A percentile compares a stretch with the other conserved stretches of the same genome.
Conservation (phyloP, 129 eudicot genomes). For the Flaveria ramosissima region DNA sequence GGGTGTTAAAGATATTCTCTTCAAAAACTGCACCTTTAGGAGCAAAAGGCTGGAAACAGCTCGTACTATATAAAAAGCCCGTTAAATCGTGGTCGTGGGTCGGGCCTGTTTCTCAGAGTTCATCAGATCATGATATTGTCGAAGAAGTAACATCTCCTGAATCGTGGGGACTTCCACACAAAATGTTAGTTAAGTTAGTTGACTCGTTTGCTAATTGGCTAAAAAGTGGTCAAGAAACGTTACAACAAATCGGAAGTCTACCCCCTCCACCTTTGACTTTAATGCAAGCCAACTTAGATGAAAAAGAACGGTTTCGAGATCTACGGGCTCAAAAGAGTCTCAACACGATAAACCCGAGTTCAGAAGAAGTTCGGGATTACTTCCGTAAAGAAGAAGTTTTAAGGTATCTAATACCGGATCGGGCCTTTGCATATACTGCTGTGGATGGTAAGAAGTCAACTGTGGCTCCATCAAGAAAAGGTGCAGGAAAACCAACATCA, state of each 20-base stretch:
- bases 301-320: slow-evolving; percentile 91
- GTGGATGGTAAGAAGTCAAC: slow-evolving; percentile 88
- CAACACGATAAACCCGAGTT: slow-evolving; percentile 76
- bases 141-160: slow-evolving; percentile 95
- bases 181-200: slow-evolving; percentile 90
- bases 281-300: slow-evolving; percentile 73
- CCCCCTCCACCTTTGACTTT: slow-evolving; percentile 79
- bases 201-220: slow-evolving; percentile 98
- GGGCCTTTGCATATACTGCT: slow-evolving; percentile 89
- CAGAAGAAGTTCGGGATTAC: slow-evolving; percentile 82
- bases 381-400: slow-evolving; percentile 86
- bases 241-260: slow-evolving; percentile 89
- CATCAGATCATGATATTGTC: slow-evolving; percentile 53
- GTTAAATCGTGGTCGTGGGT: slow-evolving; percentile 87
- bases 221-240: slow-evolving; percentile 92
- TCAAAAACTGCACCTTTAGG: slow-evolving; percentile 94
- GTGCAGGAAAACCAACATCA: slow-evolving; percentile 99
- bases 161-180: slow-evolving; percentile 91
- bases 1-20: slow-evolving; percentile 78
- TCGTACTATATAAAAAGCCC: slow-evolving; percentile 65
- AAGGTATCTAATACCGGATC: slow-evolving; percentile 85
- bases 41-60: slow-evolving; percentile 96
- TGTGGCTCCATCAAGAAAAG: slow-evolving; percentile 91
- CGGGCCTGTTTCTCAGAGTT: slow-evolving; percentile 58
- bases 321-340: slow-evolving; percentile 93